Evolutionary conservation across 352 stramenopile genomes (phyloP).

Genomic region (Globisporangium camurandrum): DNA sequence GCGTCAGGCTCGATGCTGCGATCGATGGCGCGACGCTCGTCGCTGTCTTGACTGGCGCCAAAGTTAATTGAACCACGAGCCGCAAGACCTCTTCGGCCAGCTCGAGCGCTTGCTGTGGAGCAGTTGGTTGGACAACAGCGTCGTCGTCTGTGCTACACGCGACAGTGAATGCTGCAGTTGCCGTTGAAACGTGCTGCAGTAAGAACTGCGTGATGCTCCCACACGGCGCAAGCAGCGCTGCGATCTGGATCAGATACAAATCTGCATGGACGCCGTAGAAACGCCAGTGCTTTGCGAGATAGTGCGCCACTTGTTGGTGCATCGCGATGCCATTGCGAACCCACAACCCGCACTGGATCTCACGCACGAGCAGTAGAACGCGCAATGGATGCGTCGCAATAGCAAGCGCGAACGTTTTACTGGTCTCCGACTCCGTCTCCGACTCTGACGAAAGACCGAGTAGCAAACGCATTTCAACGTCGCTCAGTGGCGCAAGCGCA

Average conservation of each 20-base stretch:
- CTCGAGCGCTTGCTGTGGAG: constrained; percentile 28
- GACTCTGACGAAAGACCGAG: too few species aligned
- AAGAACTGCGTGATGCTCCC: constrained; percentile 50
- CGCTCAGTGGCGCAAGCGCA: too few species aligned
- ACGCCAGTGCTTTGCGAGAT: constrained; percentile 77
- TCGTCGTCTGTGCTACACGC: constrained; percentile 10
- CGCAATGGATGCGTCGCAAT: constrained; percentile 41
- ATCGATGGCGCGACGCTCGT: constrained; percentile 23
- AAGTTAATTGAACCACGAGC: constrained; percentile 47
- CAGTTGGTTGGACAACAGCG: too few species aligned
- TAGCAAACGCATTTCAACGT: too few species aligned
- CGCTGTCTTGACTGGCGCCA: constrained; percentile 42
- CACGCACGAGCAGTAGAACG: constrained; percentile 53
- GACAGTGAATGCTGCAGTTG: not conserved
- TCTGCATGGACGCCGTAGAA: constrained; percentile 71
- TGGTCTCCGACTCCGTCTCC: not conserved
- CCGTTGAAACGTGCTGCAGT: constrained; percentile 36
- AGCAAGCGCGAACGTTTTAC: constrained; percentile 30
- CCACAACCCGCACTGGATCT: constrained; percentile 74
- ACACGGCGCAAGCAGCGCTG: constrained; percentile 36
- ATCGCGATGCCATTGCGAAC: constrained; percentile 74
- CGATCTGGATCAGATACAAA: constrained; percentile 59
- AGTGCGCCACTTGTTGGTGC: constrained; percentile 75
- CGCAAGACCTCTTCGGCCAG: constrained; percentile 59
- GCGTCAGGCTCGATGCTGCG: constrained; percentile 23